These are phyloP conservation scores for Cordyceps tenuipes DNA, from an alignment of 2,329 filamentous ascomycete species.

Conservation along the genomic window DNA sequence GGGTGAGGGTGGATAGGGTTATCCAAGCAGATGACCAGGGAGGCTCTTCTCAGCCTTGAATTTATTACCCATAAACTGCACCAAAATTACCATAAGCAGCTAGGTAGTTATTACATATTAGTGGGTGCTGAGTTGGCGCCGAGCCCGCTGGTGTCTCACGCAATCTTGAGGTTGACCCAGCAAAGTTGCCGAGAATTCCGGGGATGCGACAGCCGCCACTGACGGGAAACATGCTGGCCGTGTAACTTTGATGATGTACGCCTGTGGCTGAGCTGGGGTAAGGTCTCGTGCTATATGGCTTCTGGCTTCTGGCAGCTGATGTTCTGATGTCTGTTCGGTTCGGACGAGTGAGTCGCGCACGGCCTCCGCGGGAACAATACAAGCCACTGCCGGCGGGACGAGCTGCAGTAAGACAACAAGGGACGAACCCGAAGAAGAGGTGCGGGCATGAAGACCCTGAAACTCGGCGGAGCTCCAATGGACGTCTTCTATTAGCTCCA, in stretches of 20 bases:
- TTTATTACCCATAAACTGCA: not conserved
- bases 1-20: too few species aligned
- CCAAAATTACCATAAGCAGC: constrained; percentile 3
- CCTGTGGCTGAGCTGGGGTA: not conserved
- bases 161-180: not conserved
- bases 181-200: not conserved
- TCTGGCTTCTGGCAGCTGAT: not conserved
- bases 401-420: constrained; percentile 4
- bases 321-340: not conserved
- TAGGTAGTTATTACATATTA: too few species aligned
- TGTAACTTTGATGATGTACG: not conserved
- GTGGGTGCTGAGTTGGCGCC: not conserved
- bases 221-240: not conserved
- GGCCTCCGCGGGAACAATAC: too few species aligned
- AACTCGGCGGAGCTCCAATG: not conserved
- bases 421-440: not conserved
- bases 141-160: not conserved
- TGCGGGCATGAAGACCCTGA: not conserved
- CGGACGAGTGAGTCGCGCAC: too few species aligned
- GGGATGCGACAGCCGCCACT: not conserved
- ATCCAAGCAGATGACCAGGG: too few species aligned
- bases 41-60: not conserved
- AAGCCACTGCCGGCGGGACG: not conserved
- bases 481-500: not conserved
- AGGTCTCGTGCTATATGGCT: not conserved